Base-by-base conservation (phyloP, 441 rosid genomes). In the Adansonia grandidieri region DNA sequence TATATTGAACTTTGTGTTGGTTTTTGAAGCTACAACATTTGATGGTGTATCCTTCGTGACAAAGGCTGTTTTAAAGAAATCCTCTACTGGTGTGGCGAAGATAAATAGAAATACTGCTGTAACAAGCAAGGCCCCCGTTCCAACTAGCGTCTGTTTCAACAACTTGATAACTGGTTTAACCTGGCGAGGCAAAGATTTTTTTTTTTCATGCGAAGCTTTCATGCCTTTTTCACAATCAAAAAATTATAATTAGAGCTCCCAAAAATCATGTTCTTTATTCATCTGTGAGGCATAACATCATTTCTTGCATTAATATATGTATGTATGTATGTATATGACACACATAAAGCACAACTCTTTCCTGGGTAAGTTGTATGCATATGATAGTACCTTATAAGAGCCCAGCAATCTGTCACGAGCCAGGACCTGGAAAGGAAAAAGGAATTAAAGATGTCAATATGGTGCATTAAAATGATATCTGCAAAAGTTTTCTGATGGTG, bases 361-460 rank as follows among this genome's bases (percentile, higher is more conserved):
- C 45, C 37, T 6, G 1, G 1, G 3, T 32, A 71, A 69, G 57
- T 47, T 47, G 47, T 57, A 56, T 71, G 78, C 37, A 50, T 62
- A 47, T 68, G 47, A 69, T 61, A 70, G 75, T 81, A 95, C 99
- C 99, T 96, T 93, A 88, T 90, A 93, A 75, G 98, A 89, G 45
- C 99, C 99, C 73, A 96, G 77, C 78, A 92, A 82, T 85, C 99
- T 87, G 81, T 96, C 99, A 7, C 98, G 97, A 82, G 98, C 99
- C 82, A 96, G 86, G 81, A 96, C 88, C 98, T 96, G 87, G 75
- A 56, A 78, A 74, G 73, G 78, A 69, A 53, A 64, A 73, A 53
- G n/a, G 42, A 44, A 42, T 53, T 66, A 24, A 54, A 71, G 44
- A 14, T 7, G 48, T 63, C 19, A 62, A 58, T 13, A 9, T 24